Base-by-base conservation (phyloP, 495 filamentous ascomycete species). In the Clohesyomyces aquaticus region DNA sequence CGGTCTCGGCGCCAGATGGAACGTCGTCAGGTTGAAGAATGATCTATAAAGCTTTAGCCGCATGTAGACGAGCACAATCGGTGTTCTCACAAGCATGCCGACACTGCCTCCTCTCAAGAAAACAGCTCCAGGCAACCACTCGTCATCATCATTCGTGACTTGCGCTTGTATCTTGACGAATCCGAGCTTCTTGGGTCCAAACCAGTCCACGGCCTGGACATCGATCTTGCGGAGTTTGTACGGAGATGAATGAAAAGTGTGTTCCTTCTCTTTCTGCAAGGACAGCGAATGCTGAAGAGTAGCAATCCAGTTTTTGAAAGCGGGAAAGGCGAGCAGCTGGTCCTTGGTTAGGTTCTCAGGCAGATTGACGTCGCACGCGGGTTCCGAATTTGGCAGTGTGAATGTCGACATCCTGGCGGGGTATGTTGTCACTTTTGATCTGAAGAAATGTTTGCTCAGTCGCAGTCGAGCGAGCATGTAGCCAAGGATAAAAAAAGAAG, bases 81-180 rank as follows among this genome's bases (percentile, higher is more conserved):
- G 18, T 6, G 23, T 23, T 57, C 61, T 55, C 32, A 91, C 86
- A 55, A 96, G 79, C 83, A 96, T 93, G 35, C 81, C 89, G 11
- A 96, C 91, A 74, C 85, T 89, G 1, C 88, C 87, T 2, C 91
- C 91, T 41, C 91, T 83, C 23, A 96, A 75, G 72, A 96, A 93
- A 1, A 93, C 82, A 29, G 85, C 83, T 3, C 89, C 91, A 0
- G 91, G 90, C 3, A 96, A 81, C 46, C 71, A 78, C 68, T 71
- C 68, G 4, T 75, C 68, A 21, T 50, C 94, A 16, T 81, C 79
- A 1, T 96, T 79, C 12, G 83, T 77, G 2, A 88, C 83, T 28
- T 81, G 81, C 9, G 88, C 83, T 28, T 81, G 81, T 8, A 96
- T 72, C 64, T 95, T 95, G 19, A 96, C 59, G 72, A 96, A 96